These are phyloP conservation scores for Kitagawia praeruptora DNA, from an alignment of 129 eudicot species.

Conservation along the genomic window DNA sequence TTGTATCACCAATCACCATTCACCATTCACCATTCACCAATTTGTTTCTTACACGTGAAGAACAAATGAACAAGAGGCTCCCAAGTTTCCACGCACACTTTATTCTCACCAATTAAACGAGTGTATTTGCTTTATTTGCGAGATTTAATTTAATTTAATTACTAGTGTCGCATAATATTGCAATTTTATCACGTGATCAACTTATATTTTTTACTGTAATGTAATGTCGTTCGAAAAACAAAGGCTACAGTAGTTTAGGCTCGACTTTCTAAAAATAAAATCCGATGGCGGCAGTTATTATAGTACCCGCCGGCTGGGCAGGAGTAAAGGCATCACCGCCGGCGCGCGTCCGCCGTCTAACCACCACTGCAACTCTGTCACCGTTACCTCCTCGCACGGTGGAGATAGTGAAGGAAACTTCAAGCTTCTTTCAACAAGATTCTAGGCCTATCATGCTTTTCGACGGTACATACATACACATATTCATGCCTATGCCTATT, in stretches of 20 bases:
- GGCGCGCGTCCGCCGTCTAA: conserved; percentile 3
- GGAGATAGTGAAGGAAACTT: conserved; percentile 57
- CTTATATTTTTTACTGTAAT: no score
- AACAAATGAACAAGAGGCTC: neutral
- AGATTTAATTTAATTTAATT: no score
- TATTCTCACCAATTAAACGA: neutral
- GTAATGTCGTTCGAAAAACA: no score
- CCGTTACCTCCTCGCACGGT: conserved; percentile 22
- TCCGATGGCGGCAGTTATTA: conserved; percentile 1
- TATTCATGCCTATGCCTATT: neutral
- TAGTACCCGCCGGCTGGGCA: neutral
- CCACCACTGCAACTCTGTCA: neutral
- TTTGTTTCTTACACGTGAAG: neutral
- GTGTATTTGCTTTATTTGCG: neutral
- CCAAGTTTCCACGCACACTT: neutral
- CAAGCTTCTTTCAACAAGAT: conserved; percentile 68
- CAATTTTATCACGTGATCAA: no score
- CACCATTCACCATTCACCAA: no score
- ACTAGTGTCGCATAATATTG: no score
- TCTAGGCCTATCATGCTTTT: conserved; percentile 87
- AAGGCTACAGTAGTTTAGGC: neutral
- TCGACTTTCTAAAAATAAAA: neutral
- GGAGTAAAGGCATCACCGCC: neutral
- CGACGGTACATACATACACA: conserved; percentile 40
- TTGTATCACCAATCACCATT: no score